Percentiles rank a stretch among this genome's conserved stretches.
phyloP scores from a whole-genome alignment of 1,139 yeast species.

The Hansenula sp. region DNA sequence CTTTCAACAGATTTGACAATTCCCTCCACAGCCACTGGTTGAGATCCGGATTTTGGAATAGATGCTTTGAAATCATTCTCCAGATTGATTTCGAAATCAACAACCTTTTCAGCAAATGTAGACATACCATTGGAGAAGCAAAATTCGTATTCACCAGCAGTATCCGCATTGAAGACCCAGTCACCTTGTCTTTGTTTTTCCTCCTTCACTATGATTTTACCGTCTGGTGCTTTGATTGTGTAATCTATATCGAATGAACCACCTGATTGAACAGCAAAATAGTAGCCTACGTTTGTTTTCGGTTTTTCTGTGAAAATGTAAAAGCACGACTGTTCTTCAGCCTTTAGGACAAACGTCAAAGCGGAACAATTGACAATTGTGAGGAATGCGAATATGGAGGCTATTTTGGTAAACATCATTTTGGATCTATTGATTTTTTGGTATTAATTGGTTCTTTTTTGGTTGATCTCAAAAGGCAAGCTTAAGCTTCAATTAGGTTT shows the following conservation, averaged over 20 bases:
- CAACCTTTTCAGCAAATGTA: constrained; percentile 80
- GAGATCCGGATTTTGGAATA: constrained; percentile 46
- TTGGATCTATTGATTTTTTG: not conserved
- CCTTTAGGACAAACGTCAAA: constrained; percentile 72
- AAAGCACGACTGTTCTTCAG: constrained; percentile 75
- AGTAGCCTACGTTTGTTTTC: constrained; percentile 67
- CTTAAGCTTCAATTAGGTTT: too few species aligned
- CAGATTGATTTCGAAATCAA: constrained; percentile 78
- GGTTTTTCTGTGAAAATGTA: constrained; percentile 68
- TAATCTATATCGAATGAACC: constrained; percentile 78
- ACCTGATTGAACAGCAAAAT: constrained; percentile 91
- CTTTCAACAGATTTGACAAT: constrained; percentile 54
- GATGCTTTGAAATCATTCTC: constrained; percentile 63
- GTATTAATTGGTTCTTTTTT: too few species aligned
- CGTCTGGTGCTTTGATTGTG: constrained; percentile 65
- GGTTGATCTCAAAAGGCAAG: too few species aligned
- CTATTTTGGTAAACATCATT: not conserved
- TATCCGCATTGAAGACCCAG: constrained; percentile 66
- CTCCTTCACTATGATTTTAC: constrained; percentile 41
- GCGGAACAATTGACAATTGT: constrained; percentile 35
- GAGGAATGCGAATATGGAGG: constrained; percentile 2
- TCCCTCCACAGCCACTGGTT: constrained; percentile 49
- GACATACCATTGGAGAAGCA: constrained; percentile 89
- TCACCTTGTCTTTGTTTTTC: constrained; percentile 82
- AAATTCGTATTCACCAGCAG: constrained; percentile 83